Base-by-base conservation (phyloP, 441 rosid species). In the Euphorbia schlechtendalii region DNA sequence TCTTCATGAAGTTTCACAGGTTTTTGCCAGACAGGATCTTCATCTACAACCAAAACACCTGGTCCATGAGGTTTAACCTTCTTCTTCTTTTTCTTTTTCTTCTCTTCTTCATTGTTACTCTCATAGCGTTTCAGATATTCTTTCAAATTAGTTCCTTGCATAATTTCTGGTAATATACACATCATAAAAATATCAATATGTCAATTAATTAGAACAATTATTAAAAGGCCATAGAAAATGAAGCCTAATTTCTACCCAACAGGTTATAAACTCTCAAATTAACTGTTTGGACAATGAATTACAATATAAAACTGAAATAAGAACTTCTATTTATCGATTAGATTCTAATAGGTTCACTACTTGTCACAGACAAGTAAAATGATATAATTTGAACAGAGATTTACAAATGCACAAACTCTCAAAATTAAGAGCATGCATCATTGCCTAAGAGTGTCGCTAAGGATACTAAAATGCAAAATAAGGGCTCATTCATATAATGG, bases 1-100 rank as follows among this genome's bases (percentile, higher is more conserved):
- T 76, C 85, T 22, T 89, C 92, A 69, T 67, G 77, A 55, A 82
- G 69, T 54, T 78, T 82, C 56, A 93, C 76, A 0, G 87, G 84
- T 64, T 82, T 93, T 68, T 88, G 92, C 99, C 99, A 93, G 61
- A 84, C 84, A 1, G 97, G 99, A 77, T 93, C 97, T 75, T 83
- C 77, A 67, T 93, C 97, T 6, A 90, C 93, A 59, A 90, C 90
- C 43, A 82, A 56, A 74, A 90, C 86, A 55, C 93, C 85, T 0
- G 64, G 40, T 18, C 59, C 51, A 30, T 73, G 86, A 15, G 80
- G 74, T 67, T 69, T 79, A 13, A 68, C 52, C 52, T 76, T 79
- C 77, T 75, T 80, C 69, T 71, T 81, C 69, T 74, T 82, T 61
- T 82, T 85, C 72, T 73, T 87, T 78, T 81, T 84, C 69, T 69